Base-by-base conservation (phyloP, 495 filamentous ascomycete genomes). In the Xylaria longipes region DNA sequence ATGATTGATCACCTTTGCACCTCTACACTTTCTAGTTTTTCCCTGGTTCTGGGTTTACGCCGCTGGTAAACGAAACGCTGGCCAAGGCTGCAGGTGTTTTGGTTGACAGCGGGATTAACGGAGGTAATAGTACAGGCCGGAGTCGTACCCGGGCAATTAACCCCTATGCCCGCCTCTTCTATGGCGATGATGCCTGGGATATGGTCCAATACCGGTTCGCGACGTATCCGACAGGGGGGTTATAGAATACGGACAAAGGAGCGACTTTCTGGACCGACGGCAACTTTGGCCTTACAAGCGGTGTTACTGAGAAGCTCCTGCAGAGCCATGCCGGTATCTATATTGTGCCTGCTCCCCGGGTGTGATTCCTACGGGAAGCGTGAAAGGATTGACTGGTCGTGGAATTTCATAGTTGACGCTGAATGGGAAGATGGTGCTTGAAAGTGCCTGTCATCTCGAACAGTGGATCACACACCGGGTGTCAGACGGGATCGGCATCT, bases 281-380 rank as follows among this genome's bases (percentile, higher is more conserved):
- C 1, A 71, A 71, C 35, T 87, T 87, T 77, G 87, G 87, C 1
- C 80, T 80, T 25, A 80, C 78, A 2, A 82, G 84, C 6, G 85
- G 81, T 9, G 80, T 89, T 33, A 74, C 83, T 15, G 87, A 88
- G 73, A 84, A 84, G 82, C 67, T 89, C 22, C 63, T 89, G 35
- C 86, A 88, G 75, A 85, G 82, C 61, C 85, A 88, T 65, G 67
- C 67, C 17, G 65, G 79, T 11, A 62, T 80, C 14, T 79, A 83
- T 27, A 73, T 86, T 15, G 76, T 85, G 31, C 84, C 84, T 20
- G 83, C 84, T n/a, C 81, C 64, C 83, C 85, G 17, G 65, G 65
- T 12, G 63, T 29, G 3, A 81, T 83, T 78, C 68, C 39, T 7
- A 77, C 60, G 25, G 83, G 83, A 4, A 74, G 64, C 0, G 72